These are phyloP conservation scores for Gaillardinia entomophila DNA, from an alignment of 805 yeast genomes.

Conservation along the genomic window DNA sequence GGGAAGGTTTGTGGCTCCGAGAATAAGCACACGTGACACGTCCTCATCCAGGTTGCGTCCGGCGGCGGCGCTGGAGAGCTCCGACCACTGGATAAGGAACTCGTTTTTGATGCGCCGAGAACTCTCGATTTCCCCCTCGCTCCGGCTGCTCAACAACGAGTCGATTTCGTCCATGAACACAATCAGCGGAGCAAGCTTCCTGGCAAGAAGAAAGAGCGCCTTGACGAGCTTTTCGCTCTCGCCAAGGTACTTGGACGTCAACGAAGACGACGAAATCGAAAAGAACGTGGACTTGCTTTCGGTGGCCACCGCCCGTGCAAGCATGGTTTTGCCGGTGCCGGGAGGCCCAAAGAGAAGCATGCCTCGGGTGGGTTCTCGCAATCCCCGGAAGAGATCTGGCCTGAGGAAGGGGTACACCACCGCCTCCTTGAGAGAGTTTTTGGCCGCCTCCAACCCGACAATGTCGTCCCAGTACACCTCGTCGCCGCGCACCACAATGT, in stretches of 20 bases:
- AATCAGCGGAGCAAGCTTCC: conserved; percentile 83
- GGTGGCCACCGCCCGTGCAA: conserved; percentile 94
- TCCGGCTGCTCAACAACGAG: conserved; percentile 74
- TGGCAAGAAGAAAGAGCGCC: conserved; percentile 80
- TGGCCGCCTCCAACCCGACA: conserved; percentile 88
- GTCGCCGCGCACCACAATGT: conserved; percentile 85
- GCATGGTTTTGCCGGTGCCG: conserved; percentile 98
- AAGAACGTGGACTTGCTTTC: conserved; percentile 92
- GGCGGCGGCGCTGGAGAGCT: conserved; percentile 77
- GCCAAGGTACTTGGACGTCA: conserved; percentile 84
- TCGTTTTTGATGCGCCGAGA: conserved; percentile 88
- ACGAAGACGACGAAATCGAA: conserved; percentile 82
- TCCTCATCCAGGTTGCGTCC: conserved; percentile 48
- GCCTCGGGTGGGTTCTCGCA: conserved; percentile 94
- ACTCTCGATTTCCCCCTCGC: conserved; percentile 74
- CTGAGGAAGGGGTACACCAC: conserved; percentile 93
- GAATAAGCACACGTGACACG: conserved; percentile 64
- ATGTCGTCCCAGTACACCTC: conserved; percentile 93
- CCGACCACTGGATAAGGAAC: conserved; percentile 92
- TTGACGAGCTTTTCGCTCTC: conserved; percentile 91
- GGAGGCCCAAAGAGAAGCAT: conserved; percentile 97
- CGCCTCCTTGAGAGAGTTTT: conserved; percentile 83
- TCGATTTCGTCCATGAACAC: conserved; percentile 96
- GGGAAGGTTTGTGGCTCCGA: conserved; percentile 94
- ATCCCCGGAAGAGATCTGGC: conserved; percentile 86